Evolutionary conservation across 441 rosid genomes (phyloP).

Genomic region (Bruguiera hainesii): DNA sequence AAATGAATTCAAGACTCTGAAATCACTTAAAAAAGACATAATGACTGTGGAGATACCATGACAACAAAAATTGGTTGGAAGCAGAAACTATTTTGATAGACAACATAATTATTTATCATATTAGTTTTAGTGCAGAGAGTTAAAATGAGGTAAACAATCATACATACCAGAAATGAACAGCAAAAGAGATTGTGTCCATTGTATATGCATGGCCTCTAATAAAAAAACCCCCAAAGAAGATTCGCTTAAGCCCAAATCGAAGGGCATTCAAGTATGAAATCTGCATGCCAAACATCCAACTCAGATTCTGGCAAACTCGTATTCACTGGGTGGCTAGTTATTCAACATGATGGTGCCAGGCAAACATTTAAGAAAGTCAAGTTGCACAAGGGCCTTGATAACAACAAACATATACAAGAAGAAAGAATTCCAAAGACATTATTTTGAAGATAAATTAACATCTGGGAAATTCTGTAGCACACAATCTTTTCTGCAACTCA

Average conservation of each 20-base stretch:
- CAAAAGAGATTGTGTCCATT: slow-evolving; percentile 96
- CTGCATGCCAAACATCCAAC: slow-evolving; percentile 31
- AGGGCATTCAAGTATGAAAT: slow-evolving; percentile 90
- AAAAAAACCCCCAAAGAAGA: slow-evolving; percentile 91
- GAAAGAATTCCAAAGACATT: background rate
- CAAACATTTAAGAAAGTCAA: slow-evolving; percentile 5
- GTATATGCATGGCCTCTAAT: slow-evolving; percentile 92
- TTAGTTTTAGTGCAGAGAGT: background rate
- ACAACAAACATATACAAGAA: background rate
- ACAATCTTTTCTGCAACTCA: slow-evolving; percentile 20
- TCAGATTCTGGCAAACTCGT: slow-evolving; percentile 10
- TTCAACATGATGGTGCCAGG: slow-evolving; percentile 6
- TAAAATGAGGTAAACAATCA: background rate
- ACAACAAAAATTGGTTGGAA: slow-evolving; percentile 12
- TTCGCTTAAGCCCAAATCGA: slow-evolving; percentile 81
- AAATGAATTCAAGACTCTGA: slow-evolving; percentile 21
- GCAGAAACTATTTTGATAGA: slow-evolving; percentile 1
- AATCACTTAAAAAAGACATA: slow-evolving; percentile 12
- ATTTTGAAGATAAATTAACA: background rate
- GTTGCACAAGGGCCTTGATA: slow-evolving; percentile 2
- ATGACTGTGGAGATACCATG: background rate
- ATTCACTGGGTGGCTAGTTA: background rate
- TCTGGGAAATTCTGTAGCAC: background rate
- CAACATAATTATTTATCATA: slow-evolving; percentile 4
- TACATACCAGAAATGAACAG: slow-evolving; percentile 86